These are phyloP conservation scores for Suillus sp. DNA, from an alignment of 768 basidiomycete genomes.

Conservation along the genomic window DNA sequence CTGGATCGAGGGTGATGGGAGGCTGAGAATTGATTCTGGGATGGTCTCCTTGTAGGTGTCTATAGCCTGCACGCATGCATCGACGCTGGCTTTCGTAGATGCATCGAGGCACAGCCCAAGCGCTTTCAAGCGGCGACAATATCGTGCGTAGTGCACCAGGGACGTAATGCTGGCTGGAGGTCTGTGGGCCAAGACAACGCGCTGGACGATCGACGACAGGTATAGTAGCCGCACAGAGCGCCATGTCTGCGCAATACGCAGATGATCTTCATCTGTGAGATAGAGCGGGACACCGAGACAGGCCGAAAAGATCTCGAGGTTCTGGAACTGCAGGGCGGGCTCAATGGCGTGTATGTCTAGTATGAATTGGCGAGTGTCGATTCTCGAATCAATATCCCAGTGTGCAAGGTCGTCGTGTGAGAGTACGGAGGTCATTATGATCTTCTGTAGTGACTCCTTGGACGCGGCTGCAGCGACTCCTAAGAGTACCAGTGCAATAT, in stretches of 20 bases:
- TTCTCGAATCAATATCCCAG: background rate
- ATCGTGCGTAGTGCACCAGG: background rate
- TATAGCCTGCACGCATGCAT: background rate
- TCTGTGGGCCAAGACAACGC: background rate
- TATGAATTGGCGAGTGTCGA: background rate
- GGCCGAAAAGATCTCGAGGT: slow-evolving; percentile 3
- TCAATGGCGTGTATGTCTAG: slow-evolving; percentile 8
- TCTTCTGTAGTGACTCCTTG: background rate
- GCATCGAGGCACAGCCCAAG: slow-evolving; percentile 4
- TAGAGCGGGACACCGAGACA: slow-evolving; percentile 6
- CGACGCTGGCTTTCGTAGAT: slow-evolving; percentile 2
- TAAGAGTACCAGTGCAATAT: background rate
- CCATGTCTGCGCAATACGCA: slow-evolving; percentile 6
- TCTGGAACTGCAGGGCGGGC: slow-evolving; percentile 3
- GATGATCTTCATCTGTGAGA: slow-evolving; percentile 6
- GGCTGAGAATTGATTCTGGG: background rate
- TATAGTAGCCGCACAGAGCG: slow-evolving; percentile 1
- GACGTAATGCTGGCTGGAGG: slow-evolving; percentile 3
- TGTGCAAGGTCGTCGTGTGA: background rate
- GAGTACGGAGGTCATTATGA: slow-evolving; percentile 2
- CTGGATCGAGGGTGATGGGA: background rate
- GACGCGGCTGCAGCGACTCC: background rate
- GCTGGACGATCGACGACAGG: slow-evolving; percentile 1
- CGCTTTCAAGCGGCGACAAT: slow-evolving; percentile 2
- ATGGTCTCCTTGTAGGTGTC: background rate